Evolutionary conservation across 257 asterid species (phyloP), one percentile per base, ranked within the genome.

Genomic region (Capsicum rhomboideum): DNA sequence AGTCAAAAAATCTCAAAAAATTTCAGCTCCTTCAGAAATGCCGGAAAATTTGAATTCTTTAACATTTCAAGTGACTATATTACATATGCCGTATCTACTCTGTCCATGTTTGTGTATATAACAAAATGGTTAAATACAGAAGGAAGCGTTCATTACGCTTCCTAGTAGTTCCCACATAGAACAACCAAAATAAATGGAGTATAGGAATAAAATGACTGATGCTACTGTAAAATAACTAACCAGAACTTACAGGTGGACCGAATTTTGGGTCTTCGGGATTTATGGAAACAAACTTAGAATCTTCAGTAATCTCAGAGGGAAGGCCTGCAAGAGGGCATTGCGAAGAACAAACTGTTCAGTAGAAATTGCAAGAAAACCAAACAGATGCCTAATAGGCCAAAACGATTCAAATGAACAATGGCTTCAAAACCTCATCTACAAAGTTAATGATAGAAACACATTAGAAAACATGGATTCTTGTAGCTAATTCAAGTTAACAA

Each of bases 231-330:
- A 50, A 78, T 86, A 88, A 91, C 93, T 87, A 83, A 92, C 89
- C 91, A 85, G 85, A 90, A 94, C 98, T 96, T 94, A 96, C 99
- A 85, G 99, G 97, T 80, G 98, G 98, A 90, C 98, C 99, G 75
- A 79, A 96, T 74, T 79, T 86, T 59, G 93, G 91, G 83, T 93
- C 95, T 72, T 96, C 96, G 0, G 97, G 85, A 80, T 90, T 85
- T 46, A 96, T 87, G 72, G 97, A 96, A 40, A 93, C 98, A 84
- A 96, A 96, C 88, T 94, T 96, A 82, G 98, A 91, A 72, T 94
- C 98, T 88, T 94, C 98, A 71, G 71, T 82, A 87, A 93, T 85
- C 88, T 93, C 98, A 74, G 89, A 9, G 7, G 99, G 97, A 88
- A 90, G 86, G 83, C 90, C 99, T 94, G 89, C 72, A 50, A 50